These are phyloP conservation scores for Tephrocybe sp. DNA, from an alignment of 768 basidiomycete species.

Conservation along the genomic window DNA sequence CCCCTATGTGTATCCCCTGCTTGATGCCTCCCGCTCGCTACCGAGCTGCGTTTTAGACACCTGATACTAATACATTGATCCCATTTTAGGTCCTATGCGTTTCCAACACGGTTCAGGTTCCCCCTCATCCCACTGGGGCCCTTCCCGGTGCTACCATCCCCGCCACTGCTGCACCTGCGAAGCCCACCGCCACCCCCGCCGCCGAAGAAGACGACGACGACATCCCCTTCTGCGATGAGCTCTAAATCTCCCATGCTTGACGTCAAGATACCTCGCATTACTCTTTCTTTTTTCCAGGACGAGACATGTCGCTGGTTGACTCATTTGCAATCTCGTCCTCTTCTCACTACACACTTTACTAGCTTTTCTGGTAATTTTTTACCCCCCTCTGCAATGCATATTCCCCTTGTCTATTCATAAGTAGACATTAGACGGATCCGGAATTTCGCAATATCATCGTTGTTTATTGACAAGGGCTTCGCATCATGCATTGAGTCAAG, in stretches of 20 bases:
- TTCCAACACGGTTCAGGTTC: constrained; percentile 37
- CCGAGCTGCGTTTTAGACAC: too few species aligned
- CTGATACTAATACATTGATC: not conserved
- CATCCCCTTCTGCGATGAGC: constrained; percentile 55
- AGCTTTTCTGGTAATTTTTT: constrained; percentile 3
- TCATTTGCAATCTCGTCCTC: constrained; percentile 6
- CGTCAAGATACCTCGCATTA: constrained; percentile 11
- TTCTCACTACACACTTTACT: not conserved
- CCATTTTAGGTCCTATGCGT: constrained; percentile 51
- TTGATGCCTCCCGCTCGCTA: too few species aligned
- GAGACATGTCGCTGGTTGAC: constrained; percentile 20
- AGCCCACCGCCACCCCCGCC: constrained; percentile 16
- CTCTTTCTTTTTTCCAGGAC: constrained; percentile 4
- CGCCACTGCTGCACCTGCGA: constrained; percentile 26
- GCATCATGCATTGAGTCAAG: not conserved
- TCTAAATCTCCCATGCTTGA: constrained; percentile 22
- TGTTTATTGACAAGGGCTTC: constrained; percentile 1
- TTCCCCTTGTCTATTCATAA: constrained; percentile 5
- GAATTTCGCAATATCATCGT: constrained; percentile 9
- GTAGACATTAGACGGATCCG: constrained; percentile 10
- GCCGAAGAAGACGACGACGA: constrained; percentile 34
- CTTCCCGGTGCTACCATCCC: constrained; percentile 31
- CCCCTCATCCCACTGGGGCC: constrained; percentile 35
- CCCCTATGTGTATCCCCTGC: too few species aligned
- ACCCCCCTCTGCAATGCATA: not conserved